phyloP scores from a whole-genome alignment of 257 asterid genomes.

The Anisodus tanguticus region DNA sequence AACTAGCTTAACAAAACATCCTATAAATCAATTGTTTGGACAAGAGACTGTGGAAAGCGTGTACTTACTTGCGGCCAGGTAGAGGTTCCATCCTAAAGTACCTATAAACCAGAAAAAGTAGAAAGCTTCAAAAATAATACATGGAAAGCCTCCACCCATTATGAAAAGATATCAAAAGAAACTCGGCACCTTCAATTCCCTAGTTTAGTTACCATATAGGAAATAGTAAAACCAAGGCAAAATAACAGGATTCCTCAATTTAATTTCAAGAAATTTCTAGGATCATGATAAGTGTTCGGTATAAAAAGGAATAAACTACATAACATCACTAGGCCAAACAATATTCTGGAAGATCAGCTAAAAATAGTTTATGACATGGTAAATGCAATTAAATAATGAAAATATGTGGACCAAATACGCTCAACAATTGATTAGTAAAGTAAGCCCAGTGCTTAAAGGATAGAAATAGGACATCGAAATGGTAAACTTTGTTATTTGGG shows the following conservation, averaged over 20 bases:
- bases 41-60: slow-evolving; percentile 16
- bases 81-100: slow-evolving; percentile 94
- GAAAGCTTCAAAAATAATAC: slow-evolving; percentile 29
- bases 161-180: slow-evolving; percentile 10
- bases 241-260: background rate
- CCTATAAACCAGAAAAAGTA: slow-evolving; percentile 49
- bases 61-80: slow-evolving; percentile 93
- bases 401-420: background rate
- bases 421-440: background rate
- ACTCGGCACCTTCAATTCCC: background rate
- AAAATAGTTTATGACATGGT: background rate
- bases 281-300: background rate
- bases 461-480: background rate
- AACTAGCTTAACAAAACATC: slow-evolving; percentile 1
- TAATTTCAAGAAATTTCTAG: background rate
- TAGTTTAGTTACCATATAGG: background rate
- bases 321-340: background rate
- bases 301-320: slow-evolving; percentile 21
- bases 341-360: background rate
- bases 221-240: background rate
- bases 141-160: background rate
- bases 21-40: slow-evolving; percentile 14
- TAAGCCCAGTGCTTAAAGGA: no score
- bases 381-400: slow-evolving; percentile 2
- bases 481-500: background rate